Base-by-base conservation (phyloP, 768 basidiomycete species). In the Pisolithus tinctorius region DNA sequence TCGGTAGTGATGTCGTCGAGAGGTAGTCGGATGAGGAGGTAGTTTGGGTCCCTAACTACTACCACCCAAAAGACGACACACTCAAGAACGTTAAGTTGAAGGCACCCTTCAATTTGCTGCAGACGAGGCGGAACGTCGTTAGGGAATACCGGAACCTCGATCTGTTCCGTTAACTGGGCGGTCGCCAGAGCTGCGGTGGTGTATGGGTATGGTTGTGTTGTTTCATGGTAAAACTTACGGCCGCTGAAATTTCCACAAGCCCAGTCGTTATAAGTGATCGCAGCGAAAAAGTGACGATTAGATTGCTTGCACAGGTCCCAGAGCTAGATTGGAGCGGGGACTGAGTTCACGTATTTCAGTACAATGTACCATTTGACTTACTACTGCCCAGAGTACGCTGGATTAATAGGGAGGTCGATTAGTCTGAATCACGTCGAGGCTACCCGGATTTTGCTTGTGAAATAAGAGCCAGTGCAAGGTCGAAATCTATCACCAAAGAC, bases 221-320 rank as follows among this genome's bases (percentile, higher is more conserved):
- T 16, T 10, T 8, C 8, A 13, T 11, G 29, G n/a, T n/a, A 27
- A 20, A 31, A 16, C 48, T 10, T 40, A 60, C 57, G 45, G 3
- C 31, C 6, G 34, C 54, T 61, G 20, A 59, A 30, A 11, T 27
- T 39, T 6, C 59, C 57, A 13, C 57, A 59, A 4, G 54, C 52
- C 57, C 59, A 56, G 0, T 54, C n/a, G 6, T 59, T 49, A 37
- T 61, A 57, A n/a, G 43, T 56, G 4, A 55, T 59, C 50, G 57
- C 36, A 26, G 53, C 20, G 46, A 61, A 59, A 45, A 42, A 55
- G 13, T 45, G 56, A 31, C 54, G 57, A 6, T 54, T 17, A 27
- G 42, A 7, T 17, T 51, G 42, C 14, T 17, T 20, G 14, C 61
- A 62, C 7, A 55, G 30, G 30, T 54, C 55, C 57, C 55, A 61